Evolutionary conservation across 2,329 filamentous ascomycete species (phyloP).

Genomic region (Sarocladium brachiariae): DNA sequence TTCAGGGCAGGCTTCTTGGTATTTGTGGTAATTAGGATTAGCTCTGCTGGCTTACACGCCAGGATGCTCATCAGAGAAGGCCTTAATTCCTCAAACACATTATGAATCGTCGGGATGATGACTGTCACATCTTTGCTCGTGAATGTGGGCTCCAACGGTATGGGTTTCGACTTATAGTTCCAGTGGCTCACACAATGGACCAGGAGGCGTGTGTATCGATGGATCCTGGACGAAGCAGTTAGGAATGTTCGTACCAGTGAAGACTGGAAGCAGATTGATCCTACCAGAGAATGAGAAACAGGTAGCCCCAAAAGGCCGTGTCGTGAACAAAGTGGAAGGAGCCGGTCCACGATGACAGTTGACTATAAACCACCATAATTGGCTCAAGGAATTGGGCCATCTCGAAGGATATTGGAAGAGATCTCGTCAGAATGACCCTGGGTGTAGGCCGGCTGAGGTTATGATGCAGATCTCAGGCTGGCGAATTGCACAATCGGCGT

Average conservation of each 20-base stretch:
- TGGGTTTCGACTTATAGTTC: conserved; percentile 77
- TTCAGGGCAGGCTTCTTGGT: conserved; percentile 66
- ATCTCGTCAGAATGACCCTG: background rate
- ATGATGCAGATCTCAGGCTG: too few relatives aligned
- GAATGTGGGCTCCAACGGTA: conserved; percentile 73
- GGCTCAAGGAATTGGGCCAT: background rate
- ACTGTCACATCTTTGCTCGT: conserved; percentile 83
- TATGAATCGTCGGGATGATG: conserved; percentile 87
- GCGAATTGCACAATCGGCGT: too few relatives aligned
- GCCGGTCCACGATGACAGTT: background rate
- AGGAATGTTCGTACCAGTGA: conserved; percentile 2
- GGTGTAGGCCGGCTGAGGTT: too few relatives aligned
- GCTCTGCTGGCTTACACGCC: conserved; percentile 58
- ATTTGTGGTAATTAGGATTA: conserved; percentile 83
- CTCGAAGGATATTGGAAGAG: background rate
- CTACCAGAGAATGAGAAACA: conserved; percentile 2
- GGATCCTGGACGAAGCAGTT: conserved; percentile 51
- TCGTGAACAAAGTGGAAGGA: background rate
- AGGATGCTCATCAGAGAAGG: conserved; percentile 75
- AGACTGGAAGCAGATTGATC: background rate
- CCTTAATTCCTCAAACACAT: conserved; percentile 74
- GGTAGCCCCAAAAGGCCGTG: conserved; percentile 4
- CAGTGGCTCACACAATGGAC: conserved; percentile 83
- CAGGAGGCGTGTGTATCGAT: conserved; percentile 79
- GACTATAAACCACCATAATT: background rate